Percentiles rank a stretch among this genome's conserved stretches.
Evolutionary conservation across 1,139 yeast species (phyloP).

Genomic region (Magnusiomyces clavatus): DNA sequence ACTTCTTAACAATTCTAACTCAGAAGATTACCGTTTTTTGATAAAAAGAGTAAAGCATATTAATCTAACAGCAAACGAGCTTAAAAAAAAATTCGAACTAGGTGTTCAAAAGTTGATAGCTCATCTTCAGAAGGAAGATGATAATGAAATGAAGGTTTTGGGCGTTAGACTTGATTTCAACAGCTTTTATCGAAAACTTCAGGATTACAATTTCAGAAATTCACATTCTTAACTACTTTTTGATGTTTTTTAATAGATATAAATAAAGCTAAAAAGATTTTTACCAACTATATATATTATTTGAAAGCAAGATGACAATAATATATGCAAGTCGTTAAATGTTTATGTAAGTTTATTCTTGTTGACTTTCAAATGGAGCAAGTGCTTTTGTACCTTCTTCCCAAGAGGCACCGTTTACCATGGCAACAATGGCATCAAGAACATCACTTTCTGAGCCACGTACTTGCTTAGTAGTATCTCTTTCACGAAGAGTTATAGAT

Average conservation of each 20-base stretch:
- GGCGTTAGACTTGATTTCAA: constrained; percentile 34
- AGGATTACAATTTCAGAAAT: neutral
- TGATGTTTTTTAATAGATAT: too few relatives aligned
- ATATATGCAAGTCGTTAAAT: neutral
- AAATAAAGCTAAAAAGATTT: too few relatives aligned
- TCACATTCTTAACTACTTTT: too few relatives aligned
- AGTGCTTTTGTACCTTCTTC: constrained; percentile 62
- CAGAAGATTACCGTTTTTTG: neutral
- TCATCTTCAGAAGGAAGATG: constrained; percentile 27
- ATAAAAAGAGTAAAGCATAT: constrained; percentile 15
- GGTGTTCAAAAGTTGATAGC: constrained; percentile 23
- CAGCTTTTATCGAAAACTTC: constrained; percentile 23
- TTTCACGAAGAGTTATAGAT: constrained; percentile 92
- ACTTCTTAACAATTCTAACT: constrained; percentile 1
- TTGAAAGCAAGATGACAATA: too few relatives aligned
- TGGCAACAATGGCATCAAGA: constrained; percentile 65
- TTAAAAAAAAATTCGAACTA: constrained; percentile 20
- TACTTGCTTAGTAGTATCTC: constrained; percentile 95
- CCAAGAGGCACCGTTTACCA: constrained; percentile 75
- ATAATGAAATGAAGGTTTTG: constrained; percentile 32
- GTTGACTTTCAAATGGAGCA: constrained; percentile 37
- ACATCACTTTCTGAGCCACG: constrained; percentile 83
- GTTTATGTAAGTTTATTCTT: constrained; percentile 21
- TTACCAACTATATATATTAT: too few relatives aligned
- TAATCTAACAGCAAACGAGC: constrained; percentile 13